Percentiles rank a stretch among this genome's conserved stretches.
These are phyloP conservation scores for Lepiota brunneoincarnata DNA, from an alignment of 768 basidiomycete genomes.

Conservation along the genomic window DNA sequence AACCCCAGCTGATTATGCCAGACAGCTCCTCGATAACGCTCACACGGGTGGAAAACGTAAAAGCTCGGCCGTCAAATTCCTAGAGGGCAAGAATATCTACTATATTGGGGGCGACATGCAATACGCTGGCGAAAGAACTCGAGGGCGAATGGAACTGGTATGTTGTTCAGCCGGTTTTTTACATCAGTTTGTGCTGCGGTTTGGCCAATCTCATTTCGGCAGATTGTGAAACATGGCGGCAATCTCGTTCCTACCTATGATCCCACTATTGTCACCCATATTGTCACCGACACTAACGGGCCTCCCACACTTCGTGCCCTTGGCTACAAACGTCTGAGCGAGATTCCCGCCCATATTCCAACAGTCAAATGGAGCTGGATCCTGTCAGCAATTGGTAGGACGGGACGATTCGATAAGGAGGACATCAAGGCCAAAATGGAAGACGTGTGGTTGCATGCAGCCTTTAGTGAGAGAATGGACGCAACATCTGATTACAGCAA, in stretches of 20 bases:
- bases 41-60: conserved; percentile 11
- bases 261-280: conserved; percentile 56
- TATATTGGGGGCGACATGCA: conserved; percentile 59
- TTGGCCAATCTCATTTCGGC: conserved; percentile 4
- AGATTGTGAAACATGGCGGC: conserved; percentile 69
- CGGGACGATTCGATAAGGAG: conserved; percentile 19
- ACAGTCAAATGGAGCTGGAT: conserved; percentile 68
- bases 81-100: conserved; percentile 55
- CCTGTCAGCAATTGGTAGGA: conserved; percentile 32
- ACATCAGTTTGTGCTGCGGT: conserved; percentile 1
- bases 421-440: conserved; percentile 30
- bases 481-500: conserved; percentile 31
- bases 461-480: conserved; percentile 45
- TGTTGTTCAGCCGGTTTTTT: conserved; percentile 23
- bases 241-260: conserved; percentile 60
- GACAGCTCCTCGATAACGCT: conserved; percentile 34
- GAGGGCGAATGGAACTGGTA: conserved; percentile 60
- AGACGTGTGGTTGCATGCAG: conserved; percentile 41
- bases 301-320: conserved; percentile 36
- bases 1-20: conserved; percentile 54
- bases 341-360: conserved; percentile 66
- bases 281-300: conserved; percentile 48
- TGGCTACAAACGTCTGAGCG: conserved; percentile 44
- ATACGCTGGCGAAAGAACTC: conserved; percentile 48
- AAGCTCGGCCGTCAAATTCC: conserved; percentile 26